Evolutionary conservation across 2,329 filamentous ascomycete genomes (phyloP), one percentile per base, ranked within the genome.

Genomic region (Rutstroemia sydowiana): DNA sequence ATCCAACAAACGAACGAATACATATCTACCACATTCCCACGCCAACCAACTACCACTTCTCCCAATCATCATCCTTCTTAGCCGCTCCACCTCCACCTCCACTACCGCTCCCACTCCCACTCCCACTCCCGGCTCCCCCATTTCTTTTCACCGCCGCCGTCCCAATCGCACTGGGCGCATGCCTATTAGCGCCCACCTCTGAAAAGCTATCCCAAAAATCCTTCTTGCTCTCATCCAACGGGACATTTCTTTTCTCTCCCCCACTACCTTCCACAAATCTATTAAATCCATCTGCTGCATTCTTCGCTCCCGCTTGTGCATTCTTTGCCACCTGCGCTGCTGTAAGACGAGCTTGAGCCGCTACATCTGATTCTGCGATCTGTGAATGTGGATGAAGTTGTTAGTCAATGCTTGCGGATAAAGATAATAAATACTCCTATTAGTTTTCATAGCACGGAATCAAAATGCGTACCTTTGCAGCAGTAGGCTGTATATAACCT

Each of bases 121-220:
- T 21, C 10, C 14, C 48, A 51, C 32, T 31, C 40, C 34, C 53
- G 16, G 8, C 36, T 59, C 57, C 57, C 28, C 53, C 51, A n/a
- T 48, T 50, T 56, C 62, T 63, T 59, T 65, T 66, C 8, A 66
- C 58, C 43, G 61, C 60, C 41, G 57, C 59, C 40, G 64, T 66
- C 18, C 63, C 63, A 39, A 65, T 56, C 13, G 58, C 62, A 31
- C 41, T 46, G 3, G 47, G 45, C 16, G 31, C 23, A 20, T 48
- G 44, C 26, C 55, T 60, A 36, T 48, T 41, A 11, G 16, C 48
- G 1, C 60, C 63, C 2, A 59, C 60, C 26, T 78, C 81, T 0
- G 89, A 85, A 69, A 97, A 95, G 60, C 86, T 85, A 66, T 95
- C 91, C 91, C 91, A 96, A 70, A 95, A 95, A 60, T 87, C 85